Conservation (phyloP, 257 asterid species). For the Nicotiana noctiflora region DNA sequence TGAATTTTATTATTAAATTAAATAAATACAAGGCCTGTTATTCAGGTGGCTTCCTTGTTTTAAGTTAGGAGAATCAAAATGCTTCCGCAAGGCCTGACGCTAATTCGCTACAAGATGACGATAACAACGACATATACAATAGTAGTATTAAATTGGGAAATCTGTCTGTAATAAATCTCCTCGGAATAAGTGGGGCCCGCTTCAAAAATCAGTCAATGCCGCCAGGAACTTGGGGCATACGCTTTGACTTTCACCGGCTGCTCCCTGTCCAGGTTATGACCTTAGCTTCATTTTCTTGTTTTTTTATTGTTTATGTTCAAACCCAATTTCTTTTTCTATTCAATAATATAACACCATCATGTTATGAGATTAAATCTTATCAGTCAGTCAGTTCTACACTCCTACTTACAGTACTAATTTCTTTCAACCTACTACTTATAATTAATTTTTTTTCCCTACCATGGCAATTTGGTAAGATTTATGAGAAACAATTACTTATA, state of each 20-base stretch:
- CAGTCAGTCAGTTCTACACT: not conserved
- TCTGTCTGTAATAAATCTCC: not conserved
- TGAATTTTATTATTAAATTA: too few relatives aligned
- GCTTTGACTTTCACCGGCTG: not conserved
- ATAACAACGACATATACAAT: not conserved
- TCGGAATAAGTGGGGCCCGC: not conserved
- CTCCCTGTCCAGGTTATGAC: not conserved
- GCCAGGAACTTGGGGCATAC: conserved; percentile 11
- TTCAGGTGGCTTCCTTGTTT: not conserved
- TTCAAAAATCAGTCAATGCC: not conserved
- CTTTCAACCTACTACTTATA: too few relatives aligned
- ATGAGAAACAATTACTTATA: too few relatives aligned
- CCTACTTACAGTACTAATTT: not conserved
- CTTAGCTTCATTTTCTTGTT: not conserved
- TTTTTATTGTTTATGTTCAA: not conserved
- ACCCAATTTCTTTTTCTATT: not conserved
- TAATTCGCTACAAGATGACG: conserved; percentile 1
- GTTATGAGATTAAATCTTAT: not conserved
- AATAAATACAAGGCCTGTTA: too few relatives aligned
- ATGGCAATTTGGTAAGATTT: too few relatives aligned
- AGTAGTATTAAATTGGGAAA: not conserved
- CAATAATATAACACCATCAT: too few relatives aligned
- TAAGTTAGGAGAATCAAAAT: not conserved
- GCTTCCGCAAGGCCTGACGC: conserved; percentile 9
- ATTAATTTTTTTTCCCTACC: too few relatives aligned